Evolutionary conservation across 2,329 filamentous ascomycete genomes (phyloP), one percentile per base, ranked within the genome.

Genomic region (Diplodia seriata): DNA sequence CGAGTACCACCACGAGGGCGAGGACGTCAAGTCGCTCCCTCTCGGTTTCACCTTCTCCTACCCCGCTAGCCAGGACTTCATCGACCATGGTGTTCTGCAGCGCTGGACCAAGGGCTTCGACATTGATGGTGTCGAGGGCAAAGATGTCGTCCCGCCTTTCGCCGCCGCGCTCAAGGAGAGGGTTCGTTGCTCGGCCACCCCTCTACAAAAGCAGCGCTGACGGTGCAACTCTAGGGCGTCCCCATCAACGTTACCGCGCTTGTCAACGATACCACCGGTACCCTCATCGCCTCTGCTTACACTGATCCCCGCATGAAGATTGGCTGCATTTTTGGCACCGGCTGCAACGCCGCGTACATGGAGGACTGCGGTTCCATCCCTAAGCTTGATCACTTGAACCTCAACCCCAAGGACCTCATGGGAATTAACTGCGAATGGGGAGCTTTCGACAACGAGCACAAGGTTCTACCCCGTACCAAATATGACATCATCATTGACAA

Each of bases 341-440:
- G 95, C 69, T 97, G 95, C 83, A 99, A 99, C 76, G 95, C 94
- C 50, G 95, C 95, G 49, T 99, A 99, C 83, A 97, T 99, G 91
- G 95, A 99, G 81, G 82, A 96, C 75, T 92, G 88, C 71, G 93
- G 93, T 71, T 92, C 90, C 14, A 93, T 99, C 71, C 94, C 94
- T 71, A 99, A 99, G 85, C 88, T 99, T 66, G 92, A 91, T 12
- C 89, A 97, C 82, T 87, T 97, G 85, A 95, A 96, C 75, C 87
- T 98, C 47, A 91, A 93, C 61, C 84, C 92, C 0, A 89, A 95
- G 70, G 89, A 89, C 69, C 93, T 90, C 56, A 96, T 98, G 87
- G 94, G 93, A 59, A 97, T 98, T 84, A 98, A 98, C 85, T 97
- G 94, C 83, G 94, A 98, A 81, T 98, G 94, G 87, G 94, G 94